Percentiles rank a stretch among this genome's conserved stretches.
Conservation (phyloP, 257 asterid genomes). For the Solanum microdontum region DNA sequence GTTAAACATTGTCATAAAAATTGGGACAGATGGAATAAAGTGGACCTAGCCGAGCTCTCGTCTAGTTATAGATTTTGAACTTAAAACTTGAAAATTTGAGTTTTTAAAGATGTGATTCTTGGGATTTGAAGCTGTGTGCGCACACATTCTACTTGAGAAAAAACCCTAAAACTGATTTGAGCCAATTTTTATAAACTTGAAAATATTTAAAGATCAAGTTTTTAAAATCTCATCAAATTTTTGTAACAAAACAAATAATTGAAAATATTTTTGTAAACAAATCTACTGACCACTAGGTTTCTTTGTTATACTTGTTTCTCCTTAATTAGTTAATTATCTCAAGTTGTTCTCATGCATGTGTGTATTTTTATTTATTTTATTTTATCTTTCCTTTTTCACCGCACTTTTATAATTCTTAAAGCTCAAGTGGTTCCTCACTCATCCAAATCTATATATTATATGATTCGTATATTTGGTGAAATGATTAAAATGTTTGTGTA, state of each 20-base stretch:
- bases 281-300: too few species aligned
- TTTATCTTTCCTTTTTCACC: not conserved
- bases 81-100: not conserved
- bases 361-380: not conserved
- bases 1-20: too few species aligned
- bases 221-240: not conserved
- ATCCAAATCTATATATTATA: not conserved
- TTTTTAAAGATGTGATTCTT: too few species aligned
- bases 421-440: not conserved
- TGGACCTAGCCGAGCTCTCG: not conserved
- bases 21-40: not conserved
- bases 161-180: not conserved
- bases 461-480: not conserved
- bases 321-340: not conserved
- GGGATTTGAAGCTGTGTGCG: too few species aligned
- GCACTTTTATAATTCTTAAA: not conserved
- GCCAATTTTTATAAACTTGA: not conserved
- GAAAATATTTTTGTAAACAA: too few species aligned
- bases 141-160: too few species aligned
- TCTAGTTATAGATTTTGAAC: rapidly evolving
- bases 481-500: not conserved
- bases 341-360: not conserved
- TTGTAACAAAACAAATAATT: too few species aligned
- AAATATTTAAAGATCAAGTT: not conserved
- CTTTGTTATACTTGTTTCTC: not conserved